Conservation (phyloP, 2,329 filamentous ascomycete genomes). For the Sporothrix euskadiensis region DNA sequence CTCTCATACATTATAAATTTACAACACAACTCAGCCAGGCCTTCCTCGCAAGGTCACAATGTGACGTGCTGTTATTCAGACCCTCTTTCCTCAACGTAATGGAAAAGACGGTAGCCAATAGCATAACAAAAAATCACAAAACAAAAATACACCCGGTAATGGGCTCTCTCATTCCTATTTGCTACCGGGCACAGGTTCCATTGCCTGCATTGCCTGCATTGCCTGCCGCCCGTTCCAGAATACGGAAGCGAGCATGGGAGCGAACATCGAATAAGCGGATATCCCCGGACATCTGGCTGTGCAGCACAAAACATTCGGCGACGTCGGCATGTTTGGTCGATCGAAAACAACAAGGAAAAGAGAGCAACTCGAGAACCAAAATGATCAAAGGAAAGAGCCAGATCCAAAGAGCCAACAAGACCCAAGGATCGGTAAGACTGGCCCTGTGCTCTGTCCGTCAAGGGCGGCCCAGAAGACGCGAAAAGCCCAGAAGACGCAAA, state of each 20-base stretch:
- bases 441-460: conserved; percentile 4
- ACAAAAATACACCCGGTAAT: not conserved
- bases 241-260: not conserved
- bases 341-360: not conserved
- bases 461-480: not conserved
- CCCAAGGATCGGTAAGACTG: not conserved
- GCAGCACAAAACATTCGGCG: not conserved
- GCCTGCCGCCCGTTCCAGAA: conserved; percentile 5
- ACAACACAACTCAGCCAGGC: not conserved
- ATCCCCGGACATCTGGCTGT: not conserved
- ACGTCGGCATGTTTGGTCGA: conserved; percentile 6
- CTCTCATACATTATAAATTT: conserved; percentile 17
- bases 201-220: not conserved
- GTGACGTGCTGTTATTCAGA: not conserved
- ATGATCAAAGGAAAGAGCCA: not conserved
- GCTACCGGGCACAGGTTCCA: not conserved
- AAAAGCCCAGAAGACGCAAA: no score
- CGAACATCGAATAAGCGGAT: not conserved
- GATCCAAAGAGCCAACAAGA: not conserved
- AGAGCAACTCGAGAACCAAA: not conserved
- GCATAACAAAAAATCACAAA: conserved; percentile 19
- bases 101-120: not conserved
- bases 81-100: not conserved
- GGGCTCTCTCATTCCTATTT: not conserved
- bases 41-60: not conserved